Conservation (phyloP, 2,329 filamentous ascomycete species). For the Mariannaea elegans region DNA sequence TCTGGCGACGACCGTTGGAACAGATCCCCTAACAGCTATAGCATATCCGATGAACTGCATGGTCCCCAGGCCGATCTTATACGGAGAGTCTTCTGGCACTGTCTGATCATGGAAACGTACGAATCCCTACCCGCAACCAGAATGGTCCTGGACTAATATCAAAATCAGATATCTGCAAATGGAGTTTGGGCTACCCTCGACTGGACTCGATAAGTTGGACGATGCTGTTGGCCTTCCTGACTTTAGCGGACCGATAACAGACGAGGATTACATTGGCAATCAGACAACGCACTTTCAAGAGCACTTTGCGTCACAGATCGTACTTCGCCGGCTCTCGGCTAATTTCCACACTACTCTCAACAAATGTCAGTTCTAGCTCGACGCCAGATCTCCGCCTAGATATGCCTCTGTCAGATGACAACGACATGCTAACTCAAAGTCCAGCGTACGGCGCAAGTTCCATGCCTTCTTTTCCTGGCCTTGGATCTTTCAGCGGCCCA, state of each 20-base stretch:
- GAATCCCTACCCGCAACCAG: neutral
- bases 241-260: conserved; percentile 58
- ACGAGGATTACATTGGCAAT: conserved; percentile 57
- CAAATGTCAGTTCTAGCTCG: conserved; percentile 54
- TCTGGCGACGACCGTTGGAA: neutral
- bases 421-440: conserved; percentile 12
- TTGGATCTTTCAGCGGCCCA: conserved; percentile 26
- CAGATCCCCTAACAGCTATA: conserved; percentile 11
- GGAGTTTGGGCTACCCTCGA: conserved; percentile 66
- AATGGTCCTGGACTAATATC: conserved; percentile 19
- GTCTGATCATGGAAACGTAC: conserved; percentile 41
- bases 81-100: conserved; percentile 40
- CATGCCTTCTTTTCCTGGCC: conserved; percentile 24
- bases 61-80: conserved; percentile 37
- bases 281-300: conserved; percentile 64
- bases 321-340: conserved; percentile 61
- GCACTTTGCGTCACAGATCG: conserved; percentile 68
- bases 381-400: neutral
- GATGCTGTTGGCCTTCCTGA: conserved; percentile 63
- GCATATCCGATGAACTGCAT: conserved; percentile 37
- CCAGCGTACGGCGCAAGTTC: conserved; percentile 32
- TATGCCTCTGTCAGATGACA: conserved; percentile 9
- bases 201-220: conserved; percentile 62
- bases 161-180: conserved; percentile 60
- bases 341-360: conserved; percentile 62